Base-by-base conservation (phyloP, 2,329 filamentous ascomycete genomes). In the Trichoderma cornu-damae region DNA sequence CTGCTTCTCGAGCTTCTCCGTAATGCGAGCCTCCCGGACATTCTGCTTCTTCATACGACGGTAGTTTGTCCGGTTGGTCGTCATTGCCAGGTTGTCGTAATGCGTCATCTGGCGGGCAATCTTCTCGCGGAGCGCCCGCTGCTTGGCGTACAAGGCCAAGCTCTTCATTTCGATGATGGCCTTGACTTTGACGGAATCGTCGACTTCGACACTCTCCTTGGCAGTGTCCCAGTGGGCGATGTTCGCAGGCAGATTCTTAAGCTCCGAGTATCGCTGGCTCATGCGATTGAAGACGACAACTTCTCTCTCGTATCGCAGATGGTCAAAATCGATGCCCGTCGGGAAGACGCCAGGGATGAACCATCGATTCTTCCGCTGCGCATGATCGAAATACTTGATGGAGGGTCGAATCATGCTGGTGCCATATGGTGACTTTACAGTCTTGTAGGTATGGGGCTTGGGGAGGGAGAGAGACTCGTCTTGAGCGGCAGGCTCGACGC, bases 1-100 rank as follows among this genome's bases (percentile, higher is more conserved):
- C 72, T 99, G 92, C 77, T 97, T 97, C 82, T 99, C 94, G 2
- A 99, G 84, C 74, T 96, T 99, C 81, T 99, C 94, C 0, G 94
- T 99, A 63, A 99, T 95, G 58, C 93, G 88, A 57, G 94, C 94
- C 75, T 99, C 94, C 34, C 93, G 87, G 49, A 97, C 81, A 49
- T 88, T 96, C 73, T 96, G 93, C 77, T 96, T 97, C 86, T 99
- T 99, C 78, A 94, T 88, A 50, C 94, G 87, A 34, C 94, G 88
- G 72, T 96, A 96, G 67, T 87, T 83, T 53, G 89, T 87, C 50
- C 94, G 86, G 69, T 99, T 99, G 1, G 92, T 93, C 1, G 93
- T 96, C 89, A 96, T 96, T 43, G 92, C 93, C 26, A 97, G 83
- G 66, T 96, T 97, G 68, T 97, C 92, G 59, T 93, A 95, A 67